Base-by-base conservation (phyloP, 768 basidiomycete genomes). In the Serendipita sp. region DNA sequence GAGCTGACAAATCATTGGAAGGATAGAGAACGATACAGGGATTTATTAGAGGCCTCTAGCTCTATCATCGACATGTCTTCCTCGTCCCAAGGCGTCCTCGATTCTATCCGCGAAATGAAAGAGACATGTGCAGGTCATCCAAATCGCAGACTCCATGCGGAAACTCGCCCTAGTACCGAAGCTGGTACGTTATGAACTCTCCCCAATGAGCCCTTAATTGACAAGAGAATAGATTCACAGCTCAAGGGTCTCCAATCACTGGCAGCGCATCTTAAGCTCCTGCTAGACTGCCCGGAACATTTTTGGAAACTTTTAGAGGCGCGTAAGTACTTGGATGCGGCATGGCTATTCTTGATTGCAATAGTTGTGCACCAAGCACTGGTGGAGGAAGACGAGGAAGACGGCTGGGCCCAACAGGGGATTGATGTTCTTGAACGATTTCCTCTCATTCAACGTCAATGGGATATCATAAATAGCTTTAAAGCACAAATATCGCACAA, bases 221-320 rank as follows among this genome's bases (percentile, higher is more conserved):
- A 36, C 36, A 34, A 27, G 43, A 60, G 46, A 40, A 36, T 69
- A 88, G 89, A 91, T 70, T 73, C 79, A 31, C 85, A 88, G 68
- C 71, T 92, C 31, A 81, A 80, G 64, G 76, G 80, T 11, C 69
- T 92, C 45, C 90, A 91, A 68, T 74, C 83, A 5, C 79, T 93
- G 16, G 87, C 92, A 31, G 90, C 91, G 0, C 91, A 95, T 70
- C 79, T 96, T 69, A 95, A 94, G 72, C 75, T 96, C n/a, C 79
- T 96, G 16, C 75, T 96, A 3, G 93, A 96, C 73, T 86, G 90
- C 6, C 91, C 93, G 4, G 93, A 96, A 72, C 85, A 92, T 73
- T 74, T 96, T 23, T 96, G 93, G 88, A 80, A 88, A 2, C 77
- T 93, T 63, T 81, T 95, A 64, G 89, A 94, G 69, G 78, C 81